Base-by-base conservation (phyloP, 169 alveolate species). In the Plasmodium adleri region DNA sequence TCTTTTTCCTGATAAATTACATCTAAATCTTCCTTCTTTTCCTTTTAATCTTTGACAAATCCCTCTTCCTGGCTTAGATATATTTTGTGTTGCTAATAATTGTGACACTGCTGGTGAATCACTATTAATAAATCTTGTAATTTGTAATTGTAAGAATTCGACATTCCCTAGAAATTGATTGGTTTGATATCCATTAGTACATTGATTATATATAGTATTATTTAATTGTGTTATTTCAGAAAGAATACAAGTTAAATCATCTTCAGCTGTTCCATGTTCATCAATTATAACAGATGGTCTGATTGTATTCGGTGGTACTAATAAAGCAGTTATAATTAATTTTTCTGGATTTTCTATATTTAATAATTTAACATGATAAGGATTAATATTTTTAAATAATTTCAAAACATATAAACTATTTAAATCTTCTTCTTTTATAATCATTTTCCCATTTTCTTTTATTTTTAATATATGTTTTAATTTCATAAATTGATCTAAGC, bases 1-100 rank as follows among this genome's bases (percentile, higher is more conserved):
- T 88, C 99, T 97, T 90, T 99, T 99, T 24, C 99, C 99, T 15
- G 98, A 97, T 73, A 99, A 92, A 93, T 99, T 98, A n/a, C 99
- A 99, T 88, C 99, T 96, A 76, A 99, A 98, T 78, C 99, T 96
- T 1, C 99, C 99, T 70, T 97, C 99, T 92, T 99, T 99, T 10
- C 96, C 96, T 67, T 95, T 95, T 22, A 95, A 88, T 15, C 97
- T 73, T 62, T 95, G 96, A 64, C 96, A 95, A 13, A 95, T 89
- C 8, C 97, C 97, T 49, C 97, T 88, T 1, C 96, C 96, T 0
- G 97, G 96, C 26, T 93, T 93, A 6, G 96, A 92, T 52, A 78
- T 93, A 62, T 94, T 95, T 32, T 92, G 94, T 13, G 96, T 91
- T 15, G 95, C 96, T n/a, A 94, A 63, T 43, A 95, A 74, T 64